Evolutionary conservation across 768 basidiomycete genomes (phyloP).

Genomic region (Rhodotorula babjevae): DNA sequence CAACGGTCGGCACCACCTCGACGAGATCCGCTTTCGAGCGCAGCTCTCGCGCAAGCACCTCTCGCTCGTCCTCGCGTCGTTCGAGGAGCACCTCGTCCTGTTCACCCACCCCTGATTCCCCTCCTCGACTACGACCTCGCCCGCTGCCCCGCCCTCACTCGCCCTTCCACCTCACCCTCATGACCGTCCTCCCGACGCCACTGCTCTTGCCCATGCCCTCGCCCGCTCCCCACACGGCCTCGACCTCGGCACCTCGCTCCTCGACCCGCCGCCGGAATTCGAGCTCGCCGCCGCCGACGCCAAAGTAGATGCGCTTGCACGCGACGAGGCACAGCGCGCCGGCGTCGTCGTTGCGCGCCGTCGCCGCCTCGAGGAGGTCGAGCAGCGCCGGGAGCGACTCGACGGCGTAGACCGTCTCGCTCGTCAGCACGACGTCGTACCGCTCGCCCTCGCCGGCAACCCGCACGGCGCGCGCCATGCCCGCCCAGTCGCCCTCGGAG

Average conservation of each 20-base stretch:
- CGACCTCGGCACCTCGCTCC: conserved; percentile 52
- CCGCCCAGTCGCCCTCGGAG: conserved; percentile 74
- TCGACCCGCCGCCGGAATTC: conserved; percentile 65
- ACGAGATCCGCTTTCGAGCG: conserved; percentile 86
- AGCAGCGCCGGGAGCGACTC: conserved; percentile 63
- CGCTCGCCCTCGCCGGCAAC: neutral
- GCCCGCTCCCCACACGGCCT: conserved; percentile 52
- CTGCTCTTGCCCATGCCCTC: conserved; percentile 32
- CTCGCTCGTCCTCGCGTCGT: conserved; percentile 74
- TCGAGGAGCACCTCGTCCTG: conserved; percentile 70
- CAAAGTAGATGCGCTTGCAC: conserved; percentile 89
- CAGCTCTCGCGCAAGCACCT: conserved; percentile 79
- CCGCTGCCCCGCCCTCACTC: conserved; percentile 50
- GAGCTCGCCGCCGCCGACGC: conserved; percentile 80
- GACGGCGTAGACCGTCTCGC: conserved; percentile 83
- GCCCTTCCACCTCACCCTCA: conserved; percentile 51
- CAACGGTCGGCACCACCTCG: conserved; percentile 83
- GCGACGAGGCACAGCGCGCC: conserved; percentile 64
- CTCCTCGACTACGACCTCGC: neutral
- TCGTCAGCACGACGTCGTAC: conserved; percentile 68
- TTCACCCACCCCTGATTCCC: conserved; percentile 26
- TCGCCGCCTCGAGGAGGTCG: conserved; percentile 35
- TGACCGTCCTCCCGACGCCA: conserved; percentile 71
- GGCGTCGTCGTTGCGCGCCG: neutral
- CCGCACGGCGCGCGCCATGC: conserved; percentile 33